Base-by-base conservation (phyloP, 306 rosid species). In the Pyrus communis region DNA sequence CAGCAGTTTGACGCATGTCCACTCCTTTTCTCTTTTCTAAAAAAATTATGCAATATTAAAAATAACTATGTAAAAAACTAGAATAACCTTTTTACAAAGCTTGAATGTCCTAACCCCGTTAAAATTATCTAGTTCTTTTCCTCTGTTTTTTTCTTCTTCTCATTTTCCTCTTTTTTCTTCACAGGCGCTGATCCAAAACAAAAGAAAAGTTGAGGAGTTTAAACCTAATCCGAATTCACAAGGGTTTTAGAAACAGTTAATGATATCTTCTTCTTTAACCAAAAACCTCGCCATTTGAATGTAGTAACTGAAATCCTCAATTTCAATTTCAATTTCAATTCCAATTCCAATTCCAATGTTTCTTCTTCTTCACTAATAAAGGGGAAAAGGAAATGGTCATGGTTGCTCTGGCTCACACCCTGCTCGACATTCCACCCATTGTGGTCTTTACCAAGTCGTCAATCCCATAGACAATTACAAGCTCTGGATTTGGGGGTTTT, bases 361-460 rank as follows among this genome's bases (percentile, higher is more conserved):
- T 54, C 49, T 63, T 63, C 45, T 18, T 35, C 40, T 35, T 35
- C 40, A 35, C 40, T 7, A 35, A 35, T 35, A 35, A 35, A 35
- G 40, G 9, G 9, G 40, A 35, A 35, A 7, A 9, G 40, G 40
- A 35, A 86, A 28, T 18, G 83, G 88, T 78, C 85, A 43, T 42
- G 75, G 58, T 55, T 63, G 89, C 94, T 74, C 45, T 87, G 61
- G 80, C 96, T 70, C 83, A 70, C 78, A 84, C 88, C 40, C 75
- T 84, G 28, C 78, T 80, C 31, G 71, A 77, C 67, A 71, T 82
- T 75, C 82, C 92, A 3, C 89, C 75, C 64, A 82, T 12, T 84
- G 73, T 68, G 70, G 54, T 76, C 63, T 49, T 4, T 70, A 61
- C 75, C 46, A 43, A 0, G 18, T 13, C 25, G 17, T 49, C 11